Evolutionary conservation across 2,329 filamentous ascomycete genomes (phyloP), one percentile per base, ranked within the genome.

Genomic region (Fusarium pseudoanthophilum): DNA sequence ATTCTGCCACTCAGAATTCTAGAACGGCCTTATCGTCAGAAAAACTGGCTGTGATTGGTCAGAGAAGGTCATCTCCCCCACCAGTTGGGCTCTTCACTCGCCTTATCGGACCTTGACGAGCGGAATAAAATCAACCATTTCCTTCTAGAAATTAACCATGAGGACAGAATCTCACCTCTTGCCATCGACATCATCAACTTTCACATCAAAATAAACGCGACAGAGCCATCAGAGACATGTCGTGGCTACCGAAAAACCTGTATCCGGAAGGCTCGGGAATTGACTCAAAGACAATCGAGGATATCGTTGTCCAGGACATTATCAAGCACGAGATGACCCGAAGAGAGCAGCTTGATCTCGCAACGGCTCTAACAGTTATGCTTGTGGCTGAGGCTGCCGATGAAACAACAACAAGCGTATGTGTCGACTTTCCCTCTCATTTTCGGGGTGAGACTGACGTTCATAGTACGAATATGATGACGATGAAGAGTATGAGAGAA

Each of bases 401-500:
- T 10, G 51, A 73, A 16, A 40, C 69, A 20, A 64, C 65, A 32
- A 49, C 69, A 14, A 68, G 71, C 30, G 74, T 77, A 76, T 40
- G 71, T 49, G 52, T 46, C 34, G 40, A 26, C 3, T 28, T 46
- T 39, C 28, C 32, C 24, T n/a, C 32, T 42, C 24, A 36, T 30
- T 39, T n/a, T 13, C 13, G 13, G 32, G 34, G 40, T 40, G n/a
- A 30, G 15, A 30, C 71, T 75, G 53, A 76, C 46, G 21, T 45
- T 52, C 13, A 9, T 60, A 77, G 75, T 72, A 74, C 37, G 73
- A 74, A 40, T 75, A 73, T 57, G 62, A 72, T 28, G 65, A 68
- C 21, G 63, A 62, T 26, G 70, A 72, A 15, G 45, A 73, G 11
- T 53, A 46, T 21, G 43, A 58, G 34, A 46, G 40, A 21, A 30